A percentile compares a stretch with the other conserved stretches of the same genome.
Conservation (phyloP, 257 asterid species). For the Anisodus tanguticus region DNA sequence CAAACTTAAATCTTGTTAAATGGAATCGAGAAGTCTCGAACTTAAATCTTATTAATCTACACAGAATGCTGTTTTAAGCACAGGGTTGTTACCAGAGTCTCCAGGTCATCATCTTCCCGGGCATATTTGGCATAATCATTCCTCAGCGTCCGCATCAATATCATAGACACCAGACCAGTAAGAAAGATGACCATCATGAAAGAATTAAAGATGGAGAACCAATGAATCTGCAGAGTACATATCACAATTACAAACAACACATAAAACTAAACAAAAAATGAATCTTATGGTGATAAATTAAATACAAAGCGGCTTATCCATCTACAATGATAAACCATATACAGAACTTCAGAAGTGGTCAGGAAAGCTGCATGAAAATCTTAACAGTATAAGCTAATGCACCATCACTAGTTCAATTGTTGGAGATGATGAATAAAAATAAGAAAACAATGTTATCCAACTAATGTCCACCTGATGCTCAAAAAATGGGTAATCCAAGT, state of each 20-base stretch:
- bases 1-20: neutral
- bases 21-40: neutral
- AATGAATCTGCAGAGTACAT: slow-evolving; percentile 75
- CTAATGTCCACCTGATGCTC: slow-evolving; percentile 85
- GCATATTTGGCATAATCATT: slow-evolving; percentile 99
- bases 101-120: slow-evolving; percentile 97
- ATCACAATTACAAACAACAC: neutral
- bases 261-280: neutral
- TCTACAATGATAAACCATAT: neutral
- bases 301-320: neutral
- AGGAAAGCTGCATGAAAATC: neutral
- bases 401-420: neutral
- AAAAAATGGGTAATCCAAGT: slow-evolving; percentile 94
- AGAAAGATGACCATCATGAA: slow-evolving; percentile 99
- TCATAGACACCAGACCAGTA: slow-evolving; percentile 96
- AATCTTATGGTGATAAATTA: neutral
- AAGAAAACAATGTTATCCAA: slow-evolving; percentile 8
- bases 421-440: neutral
- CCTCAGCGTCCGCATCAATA: slow-evolving; percentile 92
- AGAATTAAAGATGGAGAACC: slow-evolving; percentile 96
- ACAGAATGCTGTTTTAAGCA: slow-evolving; percentile 13
- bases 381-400: neutral
- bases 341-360: neutral
- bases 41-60: neutral
- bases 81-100: slow-evolving; percentile 70